Base-by-base conservation (phyloP, 2,329 filamentous ascomycete genomes). In the Zymoseptoria pseudotritici region DNA sequence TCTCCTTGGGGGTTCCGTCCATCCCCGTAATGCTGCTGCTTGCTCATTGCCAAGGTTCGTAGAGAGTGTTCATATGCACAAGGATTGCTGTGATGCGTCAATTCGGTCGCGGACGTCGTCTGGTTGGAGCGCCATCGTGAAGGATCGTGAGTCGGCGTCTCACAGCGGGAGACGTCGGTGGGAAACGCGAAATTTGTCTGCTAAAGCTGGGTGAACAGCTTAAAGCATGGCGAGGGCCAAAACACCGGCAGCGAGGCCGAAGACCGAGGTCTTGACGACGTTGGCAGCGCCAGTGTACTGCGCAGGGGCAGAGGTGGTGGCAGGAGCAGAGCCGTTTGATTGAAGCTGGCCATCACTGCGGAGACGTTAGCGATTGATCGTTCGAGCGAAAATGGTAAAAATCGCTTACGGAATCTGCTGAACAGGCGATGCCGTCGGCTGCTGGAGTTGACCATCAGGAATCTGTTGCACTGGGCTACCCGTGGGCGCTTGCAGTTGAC, bases 251-350 rank as follows among this genome's bases (percentile, higher is more conserved):
- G 67, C 69, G 22, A 74, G 59, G 53, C 68, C 70, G 59, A 70
- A 66, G 56, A 70, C 17, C 59, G 65, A 66, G 53, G 61, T 63
- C 51, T 61, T 57, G 54, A 69, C 57, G 54, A 65, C 61, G 20
- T 63, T 59, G 26, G 70, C 71, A 51, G 68, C 72, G 54, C 72
- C 72, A 42, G 71, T 73, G 70, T 69, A 72, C 26, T 60, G 50
- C 10, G 63, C 60, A 13, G 62, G 21, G 26, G 65, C 54, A 17
- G 61, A 57, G 54, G 65, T 57, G 22, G 63, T 60, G 49, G 61
- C 22, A 22, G 61, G 54, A 2, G 59, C 50, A 9, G 65, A 59
- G 50, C 53, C 58, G 54, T 66, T 63, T 13, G 58, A 54, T 65
- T 67, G 29, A 53, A 49, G 36, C 17, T 53, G 58, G 20, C 59